Evolutionary conservation across 2,329 filamentous ascomycete genomes (phyloP), one percentile per base, ranked within the genome.

Genomic region (Fusarium nurragi): DNA sequence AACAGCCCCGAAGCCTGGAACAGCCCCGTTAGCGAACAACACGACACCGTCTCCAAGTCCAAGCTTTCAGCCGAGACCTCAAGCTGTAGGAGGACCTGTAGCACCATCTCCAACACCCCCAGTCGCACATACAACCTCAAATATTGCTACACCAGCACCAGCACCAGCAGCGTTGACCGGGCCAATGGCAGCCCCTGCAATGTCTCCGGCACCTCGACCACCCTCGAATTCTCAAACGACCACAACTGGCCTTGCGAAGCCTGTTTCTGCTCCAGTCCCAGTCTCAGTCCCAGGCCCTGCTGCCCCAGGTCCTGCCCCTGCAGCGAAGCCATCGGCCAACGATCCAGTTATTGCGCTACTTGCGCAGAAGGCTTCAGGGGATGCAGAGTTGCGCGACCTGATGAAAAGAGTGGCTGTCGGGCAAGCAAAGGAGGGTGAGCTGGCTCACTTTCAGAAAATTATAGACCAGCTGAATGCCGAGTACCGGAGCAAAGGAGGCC

Each of bases 351-450:
- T 95, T 54, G 89, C 93, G 47, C 88, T 91, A 64, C 79, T 95
- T 23, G 92, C 92, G 0, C 89, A 92, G 69, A 87, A 87, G 65
- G 92, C 92, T 8, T 90, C 90, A 0, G 87, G 86, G 23, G 90
- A 95, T 72, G 84, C 88, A 0, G 84, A 90, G 53, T 80, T 95
- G 11, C 89, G 93, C 55, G 88, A 90, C 32, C 80, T 95, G 0
- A 95, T 95, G 92, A 92, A 92, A 74, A 87, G 91, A 50, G 92
- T 95, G 1, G 92, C 92, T 0, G 88, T 89, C 25, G 91, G 91
- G 2, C 85, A 89, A 67, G 92, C 92, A 1, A 87, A 86, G 13
- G 84, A 87, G 34, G 85, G 88, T 14, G 90, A 95, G 73, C 78
- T 95, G 13, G 87, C 87, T 43, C 86, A 88, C 62, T 95, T 95